These are phyloP conservation scores for Irineochytrium annulatum DNA, from an alignment of 192 early-diverging fungal species.

Conservation along the genomic window DNA sequence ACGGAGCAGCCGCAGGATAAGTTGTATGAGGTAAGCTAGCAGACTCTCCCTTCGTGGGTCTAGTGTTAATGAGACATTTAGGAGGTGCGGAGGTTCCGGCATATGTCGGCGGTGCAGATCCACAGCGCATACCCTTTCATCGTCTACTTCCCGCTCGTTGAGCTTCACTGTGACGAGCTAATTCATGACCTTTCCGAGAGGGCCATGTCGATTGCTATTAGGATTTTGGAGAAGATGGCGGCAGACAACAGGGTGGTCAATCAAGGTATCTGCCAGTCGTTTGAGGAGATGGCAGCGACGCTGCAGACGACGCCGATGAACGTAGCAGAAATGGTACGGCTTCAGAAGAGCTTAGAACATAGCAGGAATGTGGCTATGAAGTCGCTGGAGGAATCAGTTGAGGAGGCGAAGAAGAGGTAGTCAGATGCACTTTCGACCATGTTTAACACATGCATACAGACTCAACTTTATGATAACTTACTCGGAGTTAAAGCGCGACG, in stretches of 20 bases:
- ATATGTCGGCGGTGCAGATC: constrained; percentile 37
- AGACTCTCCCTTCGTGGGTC: background rate
- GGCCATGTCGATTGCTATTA: constrained; percentile 37
- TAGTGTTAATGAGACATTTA: constrained; percentile 5
- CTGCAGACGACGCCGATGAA: constrained; percentile 42
- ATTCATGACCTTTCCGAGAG: constrained; percentile 44
- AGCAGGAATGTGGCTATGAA: constrained; percentile 38
- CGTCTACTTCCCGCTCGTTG: constrained; percentile 50
- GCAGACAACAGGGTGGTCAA: constrained; percentile 28
- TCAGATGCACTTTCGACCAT: background rate
- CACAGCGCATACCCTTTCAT: constrained; percentile 49
- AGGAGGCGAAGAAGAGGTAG: constrained; percentile 54
- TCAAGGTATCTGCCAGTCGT: constrained; percentile 30
- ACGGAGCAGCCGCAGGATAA: constrained; percentile 40
- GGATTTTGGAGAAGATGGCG: constrained; percentile 46
- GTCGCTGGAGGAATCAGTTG: constrained; percentile 49
- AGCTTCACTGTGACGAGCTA: constrained; percentile 52
- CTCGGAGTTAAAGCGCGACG: constrained; percentile 50
- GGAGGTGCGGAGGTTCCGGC: constrained; percentile 40
- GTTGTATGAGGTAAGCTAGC: constrained; percentile 37
- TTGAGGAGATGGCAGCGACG: constrained; percentile 45
- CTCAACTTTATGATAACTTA: constrained; percentile 59
- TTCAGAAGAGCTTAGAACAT: constrained; percentile 54
- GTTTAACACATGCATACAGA: constrained; percentile 20
- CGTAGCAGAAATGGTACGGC: constrained; percentile 57